Evolutionary conservation across 495 filamentous ascomycete species (phyloP), one percentile per base, ranked within the genome.

Genomic region (Podospora pseudopauciseta): DNA sequence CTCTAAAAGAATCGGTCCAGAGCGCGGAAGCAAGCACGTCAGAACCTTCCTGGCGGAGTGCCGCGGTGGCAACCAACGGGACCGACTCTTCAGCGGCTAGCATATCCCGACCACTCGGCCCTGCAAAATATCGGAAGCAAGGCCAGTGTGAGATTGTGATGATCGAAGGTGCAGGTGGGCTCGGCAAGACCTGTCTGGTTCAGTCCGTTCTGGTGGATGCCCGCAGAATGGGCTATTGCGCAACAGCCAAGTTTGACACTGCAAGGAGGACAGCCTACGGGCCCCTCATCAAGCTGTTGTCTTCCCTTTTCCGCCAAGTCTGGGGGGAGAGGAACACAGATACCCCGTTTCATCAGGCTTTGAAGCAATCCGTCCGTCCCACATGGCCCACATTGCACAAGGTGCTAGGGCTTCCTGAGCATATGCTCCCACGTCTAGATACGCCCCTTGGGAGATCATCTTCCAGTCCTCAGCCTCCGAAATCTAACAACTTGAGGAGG

Each of bases 251-350:
- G 75, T 92, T 97, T 69, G 93, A 96, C 70, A 87, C 87, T n/a
- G 87, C 91, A 4, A 87, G 89, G 76, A 86, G 87, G 66, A 88
- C 90, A 1, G 91, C 93, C 3, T 97, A 94, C 75, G 92, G 93
- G 32, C 91, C 93, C 0, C 85, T 96, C 54, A 83, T 95, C 3
- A 91, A 90, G 72, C 80, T 94, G 2, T 80, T 96, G 68, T 91
- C 91, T 5, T 93, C 90, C 54, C 80, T 96, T 5, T 91, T 97
- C 69, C 90, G 92, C 62, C 93, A 97, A 72, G 93, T 96, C 7
- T 96, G 94, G 80, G 94, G 92, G 0, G 93, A 97, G 75, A 89
- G 89, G 64, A 91, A 96, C 78, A 90, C 94, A 2, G 88, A 88
- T 2, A 96, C 91, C 0, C 85, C 90, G 4, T 95, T 96, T 71